Percentiles rank a stretch among this genome's conserved stretches.
These are phyloP conservation scores for Rhododendron williamsianum DNA, from an alignment of 148 eudicot genomes.

Conservation along the genomic window DNA sequence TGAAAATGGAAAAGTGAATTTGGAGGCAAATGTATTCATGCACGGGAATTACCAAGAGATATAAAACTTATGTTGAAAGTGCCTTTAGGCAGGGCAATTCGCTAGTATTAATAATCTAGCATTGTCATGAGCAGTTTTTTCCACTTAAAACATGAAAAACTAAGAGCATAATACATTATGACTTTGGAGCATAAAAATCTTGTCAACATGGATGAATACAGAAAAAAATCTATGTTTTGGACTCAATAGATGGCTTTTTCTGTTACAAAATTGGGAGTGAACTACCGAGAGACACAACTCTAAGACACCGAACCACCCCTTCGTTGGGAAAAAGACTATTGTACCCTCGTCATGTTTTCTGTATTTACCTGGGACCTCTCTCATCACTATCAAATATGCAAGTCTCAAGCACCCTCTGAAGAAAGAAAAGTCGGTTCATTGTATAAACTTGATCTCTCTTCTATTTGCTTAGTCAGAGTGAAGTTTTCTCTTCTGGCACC, in stretches of 20 bases:
- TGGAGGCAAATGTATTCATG: too few relatives aligned
- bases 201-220: neutral
- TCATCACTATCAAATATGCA: neutral
- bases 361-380: constrained; percentile 2
- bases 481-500: constrained; percentile 75
- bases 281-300: neutral
- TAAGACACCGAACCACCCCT: neutral
- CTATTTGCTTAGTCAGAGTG: constrained; percentile 54
- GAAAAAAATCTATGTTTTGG: neutral
- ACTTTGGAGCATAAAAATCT: neutral
- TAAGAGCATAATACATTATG: neutral
- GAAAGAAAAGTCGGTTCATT: neutral
- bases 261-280: constrained; percentile 13
- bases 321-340: neutral
- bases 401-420: neutral
- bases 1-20: too few relatives aligned
- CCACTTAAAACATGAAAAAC: neutral
- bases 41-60: too few relatives aligned
- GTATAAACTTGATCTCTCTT: neutral
- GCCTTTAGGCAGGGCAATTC: too few relatives aligned
- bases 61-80: too few relatives aligned
- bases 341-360: constrained; percentile 1
- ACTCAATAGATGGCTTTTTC: neutral
- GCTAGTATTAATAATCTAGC: neutral
- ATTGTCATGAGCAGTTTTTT: neutral